These are phyloP conservation scores for Melocanna baccifera DNA, from an alignment of 176 grass and related monocot genomes.

Conservation along the genomic window DNA sequence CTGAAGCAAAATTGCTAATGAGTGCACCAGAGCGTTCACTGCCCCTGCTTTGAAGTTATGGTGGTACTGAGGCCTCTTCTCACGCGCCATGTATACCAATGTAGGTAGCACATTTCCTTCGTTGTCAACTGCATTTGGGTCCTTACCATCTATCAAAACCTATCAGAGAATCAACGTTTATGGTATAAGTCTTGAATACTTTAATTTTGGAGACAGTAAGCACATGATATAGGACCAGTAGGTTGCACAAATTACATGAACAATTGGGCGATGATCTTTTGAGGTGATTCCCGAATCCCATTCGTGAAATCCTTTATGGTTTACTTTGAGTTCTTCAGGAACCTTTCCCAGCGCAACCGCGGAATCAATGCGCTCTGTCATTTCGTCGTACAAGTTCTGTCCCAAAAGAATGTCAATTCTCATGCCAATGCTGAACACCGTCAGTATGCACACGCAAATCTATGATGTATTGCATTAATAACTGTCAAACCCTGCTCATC, in stretches of 20 bases:
- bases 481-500: background rate
- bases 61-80: conserved; percentile 45
- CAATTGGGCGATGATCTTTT: conserved; percentile 42
- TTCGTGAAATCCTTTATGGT: conserved; percentile 54
- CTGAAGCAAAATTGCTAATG: background rate
- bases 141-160: conserved; percentile 52
- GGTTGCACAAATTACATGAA: conserved; percentile 34
- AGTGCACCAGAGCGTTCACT: conserved; percentile 51
- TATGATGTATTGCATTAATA: background rate
- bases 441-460: background rate
- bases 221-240: too few species aligned
- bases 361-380: conserved; percentile 28
- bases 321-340: conserved; percentile 21
- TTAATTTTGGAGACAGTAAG: background rate
- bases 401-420: background rate
- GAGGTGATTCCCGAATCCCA: conserved; percentile 28
- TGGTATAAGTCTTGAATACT: background rate
- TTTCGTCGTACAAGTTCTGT: conserved; percentile 40
- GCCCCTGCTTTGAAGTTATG: conserved; percentile 66
- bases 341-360: conserved; percentile 34
- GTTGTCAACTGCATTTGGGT: conserved; percentile 12
- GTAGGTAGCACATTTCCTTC: conserved; percentile 37
- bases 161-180: conserved; percentile 2
- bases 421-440: background rate
- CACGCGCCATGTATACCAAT: conserved; percentile 58